Percentiles rank a stretch among this genome's conserved stretches.
phyloP scores from a whole-genome alignment of 1,284 basidiomycete genomes.

The Marasmius sp. region DNA sequence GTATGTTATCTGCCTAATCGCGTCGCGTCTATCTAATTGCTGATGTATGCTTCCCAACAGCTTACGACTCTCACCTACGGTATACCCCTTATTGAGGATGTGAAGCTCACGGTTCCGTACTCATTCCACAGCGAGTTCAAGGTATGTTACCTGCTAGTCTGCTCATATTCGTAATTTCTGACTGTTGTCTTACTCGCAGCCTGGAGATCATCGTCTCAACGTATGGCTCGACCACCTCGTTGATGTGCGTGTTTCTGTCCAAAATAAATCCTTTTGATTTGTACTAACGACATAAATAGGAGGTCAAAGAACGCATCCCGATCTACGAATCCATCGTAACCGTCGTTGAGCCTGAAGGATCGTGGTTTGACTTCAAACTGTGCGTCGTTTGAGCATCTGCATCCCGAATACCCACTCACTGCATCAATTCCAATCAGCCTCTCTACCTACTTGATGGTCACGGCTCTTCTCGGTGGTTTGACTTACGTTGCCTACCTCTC shows the following conservation, averaged over 20 bases:
- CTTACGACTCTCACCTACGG: conserved; percentile 64
- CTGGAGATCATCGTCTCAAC: conserved; percentile 77
- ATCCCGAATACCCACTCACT: conserved; percentile 2
- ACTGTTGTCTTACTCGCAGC: conserved; percentile 34
- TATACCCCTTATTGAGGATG: conserved; percentile 58
- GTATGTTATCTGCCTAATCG: conserved; percentile 43
- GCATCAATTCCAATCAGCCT: conserved; percentile 42
- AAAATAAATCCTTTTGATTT: background rate
- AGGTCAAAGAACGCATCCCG: conserved; percentile 56
- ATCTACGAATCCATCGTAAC: conserved; percentile 82
- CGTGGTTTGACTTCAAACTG: conserved; percentile 82
- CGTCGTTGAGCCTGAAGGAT: conserved; percentile 79
- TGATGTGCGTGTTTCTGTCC: conserved; percentile 45
- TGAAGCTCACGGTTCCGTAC: conserved; percentile 75
- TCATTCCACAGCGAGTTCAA: conserved; percentile 84
- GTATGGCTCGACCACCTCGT: conserved; percentile 76
- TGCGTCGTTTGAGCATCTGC: conserved; percentile 36
- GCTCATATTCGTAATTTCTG: background rate
- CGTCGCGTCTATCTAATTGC: background rate
- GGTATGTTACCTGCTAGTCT: conserved; percentile 34
- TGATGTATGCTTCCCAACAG: conserved; percentile 32
- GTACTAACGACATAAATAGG: conserved; percentile 31
- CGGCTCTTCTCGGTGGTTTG: conserved; percentile 62
- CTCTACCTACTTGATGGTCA: conserved; percentile 74
- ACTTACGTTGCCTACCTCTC: conserved; percentile 70